These are phyloP conservation scores for Tuctoria greenei DNA, from an alignment of 176 grass and related monocot species.

Conservation along the genomic window DNA sequence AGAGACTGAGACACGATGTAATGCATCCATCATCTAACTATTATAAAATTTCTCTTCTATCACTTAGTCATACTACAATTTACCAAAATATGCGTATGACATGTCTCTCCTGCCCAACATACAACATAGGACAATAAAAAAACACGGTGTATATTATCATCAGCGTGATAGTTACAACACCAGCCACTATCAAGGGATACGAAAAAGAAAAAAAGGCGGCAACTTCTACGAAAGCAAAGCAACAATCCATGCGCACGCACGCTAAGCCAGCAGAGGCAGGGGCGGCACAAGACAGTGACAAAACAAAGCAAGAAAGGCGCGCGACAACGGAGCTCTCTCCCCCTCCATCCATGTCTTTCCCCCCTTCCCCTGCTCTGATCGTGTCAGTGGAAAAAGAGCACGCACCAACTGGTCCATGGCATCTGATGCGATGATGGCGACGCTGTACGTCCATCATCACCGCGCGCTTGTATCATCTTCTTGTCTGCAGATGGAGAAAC, in stretches of 20 bases:
- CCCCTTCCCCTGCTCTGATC: slow-evolving; percentile 19
- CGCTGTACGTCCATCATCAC: background rate
- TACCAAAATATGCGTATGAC: no score
- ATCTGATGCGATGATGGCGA: slow-evolving; percentile 7
- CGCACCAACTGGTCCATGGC: slow-evolving; percentile 5
- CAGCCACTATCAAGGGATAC: slow-evolving; percentile 25
- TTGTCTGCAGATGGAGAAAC: background rate
- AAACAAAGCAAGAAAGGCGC: background rate
- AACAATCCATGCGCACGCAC: slow-evolving; percentile 31
- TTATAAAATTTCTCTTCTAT: no score
- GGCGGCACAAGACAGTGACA: background rate
- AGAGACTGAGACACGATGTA: no score
- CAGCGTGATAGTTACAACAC: slow-evolving; percentile 44
- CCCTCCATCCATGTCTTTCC: background rate
- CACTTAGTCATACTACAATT: no score
- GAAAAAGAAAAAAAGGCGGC: slow-evolving; percentile 13
- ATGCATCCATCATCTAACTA: no score
- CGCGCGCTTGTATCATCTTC: background rate
- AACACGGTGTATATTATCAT: slow-evolving; percentile 48
- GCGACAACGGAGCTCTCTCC: slow-evolving; percentile 24
- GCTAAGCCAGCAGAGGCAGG: slow-evolving; percentile 1
- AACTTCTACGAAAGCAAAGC: slow-evolving; percentile 28
- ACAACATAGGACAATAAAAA: no score
- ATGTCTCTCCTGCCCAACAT: no score
- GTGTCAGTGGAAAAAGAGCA: slow-evolving; percentile 29